These are phyloP conservation scores for Aspergillus udagawae DNA, from an alignment of 2,329 filamentous ascomycete species.

Conservation along the genomic window DNA sequence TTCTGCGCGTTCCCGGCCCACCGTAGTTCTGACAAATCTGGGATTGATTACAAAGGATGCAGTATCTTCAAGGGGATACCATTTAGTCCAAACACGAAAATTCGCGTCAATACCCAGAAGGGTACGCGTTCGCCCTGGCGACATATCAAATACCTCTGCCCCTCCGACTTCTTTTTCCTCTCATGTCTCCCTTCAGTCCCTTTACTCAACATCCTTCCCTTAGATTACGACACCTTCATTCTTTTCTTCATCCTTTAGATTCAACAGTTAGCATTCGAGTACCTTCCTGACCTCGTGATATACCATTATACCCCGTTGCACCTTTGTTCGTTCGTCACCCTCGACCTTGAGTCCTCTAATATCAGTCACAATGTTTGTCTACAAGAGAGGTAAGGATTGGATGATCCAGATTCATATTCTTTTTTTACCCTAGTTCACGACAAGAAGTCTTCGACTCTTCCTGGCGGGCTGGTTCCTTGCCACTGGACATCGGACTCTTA, in stretches of 20 bases:
- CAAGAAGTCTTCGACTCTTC: neutral
- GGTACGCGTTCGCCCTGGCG: constrained; percentile 29
- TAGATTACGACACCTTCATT: constrained; percentile 8
- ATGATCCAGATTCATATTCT: neutral
- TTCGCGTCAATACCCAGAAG: constrained; percentile 26
- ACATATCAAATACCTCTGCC: constrained; percentile 31
- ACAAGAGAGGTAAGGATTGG: constrained; percentile 54
- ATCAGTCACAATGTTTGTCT: constrained; percentile 54
- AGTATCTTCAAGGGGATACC: constrained; percentile 18
- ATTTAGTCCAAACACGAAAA: constrained; percentile 33
- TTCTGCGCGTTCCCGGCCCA: constrained; percentile 13
- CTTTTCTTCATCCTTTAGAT: constrained; percentile 1
- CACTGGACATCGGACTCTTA: constrained; percentile 10
- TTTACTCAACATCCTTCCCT: constrained; percentile 6
- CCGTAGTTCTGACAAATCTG: constrained; percentile 1
- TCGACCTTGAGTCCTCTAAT: constrained; percentile 6
- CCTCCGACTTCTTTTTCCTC: constrained; percentile 24
- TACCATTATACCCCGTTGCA: constrained; percentile 20
- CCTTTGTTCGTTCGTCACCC: constrained; percentile 11
- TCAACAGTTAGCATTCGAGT: neutral
- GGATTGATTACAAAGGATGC: neutral
- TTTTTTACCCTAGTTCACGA: neutral
- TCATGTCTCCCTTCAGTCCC: constrained; percentile 17
- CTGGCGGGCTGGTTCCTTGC: constrained; percentile 8
- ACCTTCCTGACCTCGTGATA: neutral